Evolutionary conservation across 192 early-diverging fungal genomes (phyloP).

Genomic region (Entomortierella lignicola): DNA sequence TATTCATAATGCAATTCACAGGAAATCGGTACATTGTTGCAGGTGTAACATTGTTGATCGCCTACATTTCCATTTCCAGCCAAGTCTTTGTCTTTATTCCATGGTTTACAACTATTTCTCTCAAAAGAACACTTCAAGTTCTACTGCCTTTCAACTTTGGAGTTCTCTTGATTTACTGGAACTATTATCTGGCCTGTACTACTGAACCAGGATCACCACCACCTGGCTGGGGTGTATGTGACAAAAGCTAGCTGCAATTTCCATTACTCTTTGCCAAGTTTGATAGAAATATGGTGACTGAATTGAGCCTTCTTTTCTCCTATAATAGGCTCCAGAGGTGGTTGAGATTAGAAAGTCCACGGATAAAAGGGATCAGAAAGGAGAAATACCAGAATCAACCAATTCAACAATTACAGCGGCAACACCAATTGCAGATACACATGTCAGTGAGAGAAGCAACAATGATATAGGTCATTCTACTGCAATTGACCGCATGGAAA

Average conservation of each 20-base stretch:
- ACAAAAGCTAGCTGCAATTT: too few relatives aligned
- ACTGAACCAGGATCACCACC: conserved; percentile 88
- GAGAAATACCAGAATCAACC: neutral
- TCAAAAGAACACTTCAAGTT: conserved; percentile 49
- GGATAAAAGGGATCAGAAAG: neutral
- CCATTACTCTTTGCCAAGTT: too few relatives aligned
- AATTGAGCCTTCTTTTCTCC: conserved; percentile 1
- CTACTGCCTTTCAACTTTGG: conserved; percentile 83
- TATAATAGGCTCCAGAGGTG: conserved; percentile 1
- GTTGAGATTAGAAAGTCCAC: neutral
- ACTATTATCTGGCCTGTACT: conserved; percentile 83
- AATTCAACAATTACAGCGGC: neutral
- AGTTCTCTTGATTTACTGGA: conserved; percentile 81
- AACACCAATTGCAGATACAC: neutral
- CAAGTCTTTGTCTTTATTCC: conserved; percentile 45
- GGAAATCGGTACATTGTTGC: conserved; percentile 59
- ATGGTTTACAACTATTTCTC: conserved; percentile 23
- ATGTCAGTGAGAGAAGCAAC: neutral
- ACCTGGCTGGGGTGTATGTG: conserved; percentile 60
- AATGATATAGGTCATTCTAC: conserved; percentile 6
- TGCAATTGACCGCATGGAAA: neutral
- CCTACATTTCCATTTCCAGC: conserved; percentile 33
- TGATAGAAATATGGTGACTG: too few relatives aligned
- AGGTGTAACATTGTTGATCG: conserved; percentile 57
- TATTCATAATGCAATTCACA: conserved; percentile 36